Evolutionary conservation across 1,284 basidiomycete species (phyloP), one percentile per base, ranked within the genome.

Genomic region (Sporisorium iseilematis-ciliati): DNA sequence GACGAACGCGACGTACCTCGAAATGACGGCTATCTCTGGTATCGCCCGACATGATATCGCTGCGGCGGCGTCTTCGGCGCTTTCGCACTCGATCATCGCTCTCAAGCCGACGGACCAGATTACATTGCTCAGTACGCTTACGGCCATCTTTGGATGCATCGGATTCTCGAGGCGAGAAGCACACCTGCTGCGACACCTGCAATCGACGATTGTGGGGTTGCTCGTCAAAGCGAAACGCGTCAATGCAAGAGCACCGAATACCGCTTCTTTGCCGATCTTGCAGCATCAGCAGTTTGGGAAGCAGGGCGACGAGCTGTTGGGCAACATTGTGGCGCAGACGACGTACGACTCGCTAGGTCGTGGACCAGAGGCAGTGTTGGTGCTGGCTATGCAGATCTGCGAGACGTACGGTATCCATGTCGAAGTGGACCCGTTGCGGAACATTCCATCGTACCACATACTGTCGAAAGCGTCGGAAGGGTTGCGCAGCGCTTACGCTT

Each of bases 361-460:
- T 7, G 76, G 73, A 5, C 62, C 74, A 0, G 80, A 82, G n/a
- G 76, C 82, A 4, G 76, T 82, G 29, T 62, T 84, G 5, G 77
- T 82, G 21, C 63, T 84, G n/a, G 82, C 82, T 0, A 58, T 80
- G 48, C 77, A 80, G 61, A 70, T 82, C 16, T 83, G 81, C 64
- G 82, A 84, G 49, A 82, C 81, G 46, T 80, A 82, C 45, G 82
- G 82, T 11, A 74, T 84, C 43, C 75, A 84, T 25, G 69, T 83
- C 16, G 77, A 84, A 29, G 66, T 76, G 23, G 68, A 73, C 26
- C 81, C 81, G 6, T 50, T 83, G 41, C 46, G 45, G 7, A 70
- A 77, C 20, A 62, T 83, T 38, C 79, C 81, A 2, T 21, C 55
- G 29, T 62, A 64, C 29, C 82, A 84, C 66, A 78, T 83, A 8